Evolutionary conservation across 306 rosid species (phyloP).

Genomic region (Sindora glabra): DNA sequence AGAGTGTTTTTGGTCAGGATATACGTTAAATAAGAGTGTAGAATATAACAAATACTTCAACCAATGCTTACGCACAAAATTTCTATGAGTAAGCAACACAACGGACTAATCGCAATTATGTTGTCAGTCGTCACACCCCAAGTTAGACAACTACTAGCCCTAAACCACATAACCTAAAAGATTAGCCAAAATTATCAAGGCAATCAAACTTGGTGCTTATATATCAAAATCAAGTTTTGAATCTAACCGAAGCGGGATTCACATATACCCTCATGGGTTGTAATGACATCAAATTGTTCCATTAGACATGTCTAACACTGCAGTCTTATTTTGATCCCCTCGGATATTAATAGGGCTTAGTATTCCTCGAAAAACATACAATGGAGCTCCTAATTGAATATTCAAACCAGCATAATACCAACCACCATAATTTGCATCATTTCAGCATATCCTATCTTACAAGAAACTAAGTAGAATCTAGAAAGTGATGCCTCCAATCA

Average conservation of each 20-base stretch:
- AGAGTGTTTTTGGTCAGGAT: not conserved
- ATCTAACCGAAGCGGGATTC: conserved; percentile 1
- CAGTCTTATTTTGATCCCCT: conserved; percentile 3
- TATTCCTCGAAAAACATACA: conserved; percentile 34
- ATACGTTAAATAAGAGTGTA: no score
- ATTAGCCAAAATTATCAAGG: no score
- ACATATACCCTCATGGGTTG: conserved; percentile 17
- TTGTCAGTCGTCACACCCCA: no score
- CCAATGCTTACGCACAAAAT: no score
- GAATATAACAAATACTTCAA: no score
- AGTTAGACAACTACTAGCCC: no score
- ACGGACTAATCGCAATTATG: no score
- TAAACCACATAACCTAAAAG: not conserved
- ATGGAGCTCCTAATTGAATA: conserved; percentile 39
- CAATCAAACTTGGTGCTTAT: no score
- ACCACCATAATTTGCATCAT: not conserved
- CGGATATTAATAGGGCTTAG: conserved; percentile 16
- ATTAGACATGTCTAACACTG: conserved; percentile 10
- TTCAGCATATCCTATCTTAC: not conserved
- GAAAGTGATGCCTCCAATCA: not conserved
- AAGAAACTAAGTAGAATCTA: not conserved
- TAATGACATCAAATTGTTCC: conserved; percentile 19
- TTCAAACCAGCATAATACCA: conserved; percentile 35
- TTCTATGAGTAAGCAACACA: no score
- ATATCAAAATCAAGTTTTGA: not conserved